Evolutionary conservation across 768 basidiomycete species (phyloP).

Genomic region (Leccinum boreale): DNA sequence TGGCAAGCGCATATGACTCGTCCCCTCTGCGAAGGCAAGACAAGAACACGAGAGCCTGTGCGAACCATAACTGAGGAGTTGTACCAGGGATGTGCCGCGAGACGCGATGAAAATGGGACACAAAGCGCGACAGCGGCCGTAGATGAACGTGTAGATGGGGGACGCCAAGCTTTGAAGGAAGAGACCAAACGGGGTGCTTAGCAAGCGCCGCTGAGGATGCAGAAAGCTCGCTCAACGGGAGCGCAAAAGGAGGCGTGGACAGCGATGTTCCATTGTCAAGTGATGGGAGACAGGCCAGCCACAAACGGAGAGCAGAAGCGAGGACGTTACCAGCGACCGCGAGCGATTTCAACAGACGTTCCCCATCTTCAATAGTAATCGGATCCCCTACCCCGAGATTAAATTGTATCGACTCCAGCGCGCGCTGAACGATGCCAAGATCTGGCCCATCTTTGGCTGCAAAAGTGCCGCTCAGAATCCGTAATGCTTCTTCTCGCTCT

Average conservation of each 20-base stretch:
- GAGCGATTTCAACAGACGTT: constrained; percentile 25
- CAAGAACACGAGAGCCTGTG: constrained; percentile 59
- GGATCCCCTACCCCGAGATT: constrained; percentile 16
- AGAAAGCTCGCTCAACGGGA: constrained; percentile 59
- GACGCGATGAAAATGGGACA: constrained; percentile 54
- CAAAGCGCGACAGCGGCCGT: constrained; percentile 53
- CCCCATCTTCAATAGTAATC: background rate
- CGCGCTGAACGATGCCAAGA: constrained; percentile 34
- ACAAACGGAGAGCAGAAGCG: constrained; percentile 53
- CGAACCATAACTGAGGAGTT: constrained; percentile 60
- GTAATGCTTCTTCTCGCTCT: constrained; percentile 47
- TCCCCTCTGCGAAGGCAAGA: constrained; percentile 66
- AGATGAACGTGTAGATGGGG: constrained; percentile 12
- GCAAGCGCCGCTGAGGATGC: constrained; percentile 48
- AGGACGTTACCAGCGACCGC: constrained; percentile 37
- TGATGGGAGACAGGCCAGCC: constrained; percentile 58
- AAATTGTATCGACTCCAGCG: constrained; percentile 33
- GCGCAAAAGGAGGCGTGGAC: constrained; percentile 52
- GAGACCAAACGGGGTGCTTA: constrained; percentile 50
- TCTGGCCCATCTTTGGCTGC: constrained; percentile 28
- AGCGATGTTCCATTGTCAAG: constrained; percentile 35
- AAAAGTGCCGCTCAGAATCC: constrained; percentile 40
- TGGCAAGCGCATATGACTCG: constrained; percentile 51
- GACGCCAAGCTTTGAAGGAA: constrained; percentile 6
- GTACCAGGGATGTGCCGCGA: constrained; percentile 55